Conservation (phyloP, 331 rosid genomes). For the Saraca asoca region DNA sequence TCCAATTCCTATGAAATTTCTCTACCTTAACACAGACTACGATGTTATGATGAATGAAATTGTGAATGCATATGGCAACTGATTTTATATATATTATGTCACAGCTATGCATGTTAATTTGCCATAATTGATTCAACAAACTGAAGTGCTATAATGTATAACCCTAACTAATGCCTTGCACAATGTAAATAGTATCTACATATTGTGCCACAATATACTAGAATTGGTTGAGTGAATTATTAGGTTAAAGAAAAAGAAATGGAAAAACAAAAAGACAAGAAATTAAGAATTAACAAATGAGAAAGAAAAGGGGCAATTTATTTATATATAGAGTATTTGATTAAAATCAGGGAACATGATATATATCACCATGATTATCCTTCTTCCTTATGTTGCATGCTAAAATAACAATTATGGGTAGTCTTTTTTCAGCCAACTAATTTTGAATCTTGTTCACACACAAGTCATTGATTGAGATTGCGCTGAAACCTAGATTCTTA, state of each 20-base stretch:
- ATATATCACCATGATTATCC: constrained; percentile 37
- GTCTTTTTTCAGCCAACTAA: constrained; percentile 47
- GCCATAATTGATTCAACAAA: background rate
- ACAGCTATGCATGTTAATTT: too few species aligned
- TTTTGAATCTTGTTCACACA: constrained; percentile 48
- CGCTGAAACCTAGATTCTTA: constrained; percentile 47
- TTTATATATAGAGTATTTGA: constrained; percentile 31
- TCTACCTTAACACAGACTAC: too few species aligned
- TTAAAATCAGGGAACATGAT: constrained; percentile 44
- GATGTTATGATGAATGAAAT: too few species aligned
- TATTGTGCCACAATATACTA: constrained; percentile 27
- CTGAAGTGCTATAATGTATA: too few species aligned
- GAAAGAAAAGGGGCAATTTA: too few species aligned
- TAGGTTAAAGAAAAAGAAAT: constrained; percentile 31
- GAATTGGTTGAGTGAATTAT: constrained; percentile 41
- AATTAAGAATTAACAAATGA: background rate
- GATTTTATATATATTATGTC: too few species aligned
- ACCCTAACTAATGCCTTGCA: too few species aligned
- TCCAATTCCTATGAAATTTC: too few species aligned
- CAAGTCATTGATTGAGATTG: constrained; percentile 34
- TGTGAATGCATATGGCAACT: too few species aligned
- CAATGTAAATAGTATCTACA: constrained; percentile 43
- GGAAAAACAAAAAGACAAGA: constrained; percentile 7
- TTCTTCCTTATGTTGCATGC: constrained; percentile 56
- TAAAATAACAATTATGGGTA: constrained; percentile 43